Evolutionary conservation across 176 grass and related monocot genomes (phyloP).

Genomic region (Triticum urartu): DNA sequence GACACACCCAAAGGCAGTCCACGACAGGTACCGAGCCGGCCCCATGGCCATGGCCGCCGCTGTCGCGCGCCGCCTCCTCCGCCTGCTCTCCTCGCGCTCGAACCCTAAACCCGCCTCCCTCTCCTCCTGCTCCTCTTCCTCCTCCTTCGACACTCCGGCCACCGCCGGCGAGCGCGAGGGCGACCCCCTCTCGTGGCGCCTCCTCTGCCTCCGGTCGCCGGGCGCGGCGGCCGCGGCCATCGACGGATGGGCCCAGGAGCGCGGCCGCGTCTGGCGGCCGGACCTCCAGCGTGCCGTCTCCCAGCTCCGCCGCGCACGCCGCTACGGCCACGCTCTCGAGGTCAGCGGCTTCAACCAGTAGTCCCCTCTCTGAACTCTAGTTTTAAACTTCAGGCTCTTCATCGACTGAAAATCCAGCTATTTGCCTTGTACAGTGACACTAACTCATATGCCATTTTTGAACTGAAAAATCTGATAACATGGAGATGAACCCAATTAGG

Average conservation of each 20-base stretch:
- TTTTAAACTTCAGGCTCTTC: neutral
- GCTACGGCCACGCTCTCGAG: constrained; percentile 70
- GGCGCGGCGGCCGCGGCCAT: constrained; percentile 25
- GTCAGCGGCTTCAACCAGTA: constrained; percentile 17
- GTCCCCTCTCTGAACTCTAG: neutral
- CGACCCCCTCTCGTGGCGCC: constrained; percentile 28
- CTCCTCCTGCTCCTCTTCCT: neutral
- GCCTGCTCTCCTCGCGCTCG: constrained; percentile 9
- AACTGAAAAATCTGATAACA: neutral
- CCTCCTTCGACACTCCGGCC: neutral
- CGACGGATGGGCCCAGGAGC: constrained; percentile 47
- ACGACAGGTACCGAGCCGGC: neutral
- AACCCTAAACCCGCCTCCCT: constrained; percentile 36
- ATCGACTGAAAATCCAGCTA: neutral
- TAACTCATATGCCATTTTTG: constrained; percentile 2
- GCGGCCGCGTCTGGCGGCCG: constrained; percentile 26
- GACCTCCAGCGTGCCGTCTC: constrained; percentile 39
- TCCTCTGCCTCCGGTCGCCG: constrained; percentile 42
- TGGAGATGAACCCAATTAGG: neutral
- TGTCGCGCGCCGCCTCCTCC: constrained; percentile 15
- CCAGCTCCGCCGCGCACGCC: constrained; percentile 40
- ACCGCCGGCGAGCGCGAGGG: neutral
- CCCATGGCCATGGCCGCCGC: constrained; percentile 40
- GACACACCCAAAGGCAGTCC: neutral
- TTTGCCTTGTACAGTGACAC: neutral